Base-by-base conservation (phyloP, 2,329 filamentous ascomycete species). In the Fusarium vanettenii region DNA sequence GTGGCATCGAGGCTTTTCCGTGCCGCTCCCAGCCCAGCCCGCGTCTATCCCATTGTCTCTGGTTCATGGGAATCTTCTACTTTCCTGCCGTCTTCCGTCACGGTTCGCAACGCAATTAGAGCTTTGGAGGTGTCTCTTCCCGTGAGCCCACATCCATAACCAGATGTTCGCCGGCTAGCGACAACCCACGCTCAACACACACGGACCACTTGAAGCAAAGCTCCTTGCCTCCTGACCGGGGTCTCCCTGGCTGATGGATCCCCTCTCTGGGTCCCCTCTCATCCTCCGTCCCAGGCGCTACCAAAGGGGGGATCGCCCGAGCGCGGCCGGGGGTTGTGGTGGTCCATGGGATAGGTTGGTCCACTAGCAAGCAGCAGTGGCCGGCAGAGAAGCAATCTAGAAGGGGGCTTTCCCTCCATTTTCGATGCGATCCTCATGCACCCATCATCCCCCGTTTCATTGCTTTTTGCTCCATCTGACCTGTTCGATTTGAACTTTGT, bases 351-450 rank as follows among this genome's bases (percentile, higher is more conserved):
- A 45, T 45, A 20, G n/a, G 20, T 22, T 27, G 45, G 43, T 52
- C 45, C 55, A 70, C 73, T 56, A 66, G 64, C 67, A 75, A 66
- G 64, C 67, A 75, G 37, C 66, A 61, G 68, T 64, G 50, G 64
- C 60, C 60, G 52, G 73, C 62, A 77, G 59, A 73, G 75, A 79
- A 78, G 69, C 64, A 67, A 72, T 78, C 76, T 79, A 79, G 77
- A 79, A 79, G 71, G 59, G 68, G 48, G 52, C n/a, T 29, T 31
- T 57, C 64, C 48, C 67, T 68, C 31, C 59, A 66, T 69, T 64
- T 71, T 35, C 64, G 52, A 67, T 61, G 65, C 56, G 57, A 72
- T 66, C 39, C 50, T 59, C 57, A 56, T 70, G 70, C 59, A 16
- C 64, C 10, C 52, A 35, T 55, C 20, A 62, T 52, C 67, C 64